A percentile compares a stretch with the other conserved stretches of the same genome.
Evolutionary conservation across 2,329 filamentous ascomycete species (phyloP).

Genomic region (Botrytis paeoniae): DNA sequence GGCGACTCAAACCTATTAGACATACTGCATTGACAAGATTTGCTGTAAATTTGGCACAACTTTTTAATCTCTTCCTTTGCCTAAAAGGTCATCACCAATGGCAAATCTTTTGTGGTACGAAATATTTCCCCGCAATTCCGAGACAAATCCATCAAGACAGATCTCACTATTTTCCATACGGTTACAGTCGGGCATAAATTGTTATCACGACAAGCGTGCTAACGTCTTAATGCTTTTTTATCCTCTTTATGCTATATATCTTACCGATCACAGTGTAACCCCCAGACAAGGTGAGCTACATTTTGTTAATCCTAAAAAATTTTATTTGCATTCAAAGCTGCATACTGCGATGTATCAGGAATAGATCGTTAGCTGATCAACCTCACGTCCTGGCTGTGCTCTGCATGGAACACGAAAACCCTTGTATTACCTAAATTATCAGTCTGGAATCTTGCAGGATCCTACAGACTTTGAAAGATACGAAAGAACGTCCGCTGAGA

Average conservation of each 20-base stretch:
- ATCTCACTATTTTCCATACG: no score
- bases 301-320: background rate
- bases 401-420: background rate
- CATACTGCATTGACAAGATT: background rate
- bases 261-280: no score
- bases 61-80: background rate
- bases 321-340: background rate
- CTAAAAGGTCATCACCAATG: no score
- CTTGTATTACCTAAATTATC: no score
- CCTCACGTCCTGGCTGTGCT: background rate
- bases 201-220: no score
- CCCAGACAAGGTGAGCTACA: background rate
- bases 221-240: background rate
- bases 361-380: background rate
- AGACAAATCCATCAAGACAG: background rate
- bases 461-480: background rate
- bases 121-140: background rate
- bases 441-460: background rate
- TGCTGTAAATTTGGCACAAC: background rate
- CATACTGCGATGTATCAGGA: background rate
- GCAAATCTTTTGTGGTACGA: background rate
- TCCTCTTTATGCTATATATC: background rate
- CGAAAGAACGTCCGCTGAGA: no score
- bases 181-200: background rate
- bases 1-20: background rate